These are phyloP conservation scores for Aspergillus avenaceus DNA, from an alignment of 495 filamentous ascomycete genomes.

Conservation along the genomic window DNA sequence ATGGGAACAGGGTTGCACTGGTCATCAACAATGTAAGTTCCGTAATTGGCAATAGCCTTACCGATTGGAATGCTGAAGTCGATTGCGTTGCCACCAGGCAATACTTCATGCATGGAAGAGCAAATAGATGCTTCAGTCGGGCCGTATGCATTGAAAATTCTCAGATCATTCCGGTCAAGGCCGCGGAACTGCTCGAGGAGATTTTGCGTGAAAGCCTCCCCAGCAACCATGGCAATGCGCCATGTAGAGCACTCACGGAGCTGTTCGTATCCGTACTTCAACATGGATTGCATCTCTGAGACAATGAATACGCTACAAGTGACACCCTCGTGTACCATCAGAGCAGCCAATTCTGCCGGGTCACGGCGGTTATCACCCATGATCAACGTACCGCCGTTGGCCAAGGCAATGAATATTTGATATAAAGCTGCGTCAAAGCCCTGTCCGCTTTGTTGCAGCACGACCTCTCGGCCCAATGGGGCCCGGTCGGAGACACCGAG, in stretches of 20 bases:
- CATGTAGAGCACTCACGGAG: not conserved
- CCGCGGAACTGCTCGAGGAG: slow-evolving; percentile 9
- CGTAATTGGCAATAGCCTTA: slow-evolving; percentile 29
- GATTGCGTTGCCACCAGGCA: not conserved
- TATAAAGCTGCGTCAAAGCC: slow-evolving; percentile 20
- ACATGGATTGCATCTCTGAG: slow-evolving; percentile 23
- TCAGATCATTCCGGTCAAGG: slow-evolving; percentile 7
- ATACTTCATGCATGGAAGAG: slow-evolving; percentile 7
- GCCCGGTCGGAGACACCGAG: slow-evolving; percentile 12
- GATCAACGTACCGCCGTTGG: slow-evolving; percentile 22
- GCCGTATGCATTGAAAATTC: slow-evolving; percentile 23
- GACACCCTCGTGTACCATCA: slow-evolving; percentile 20
- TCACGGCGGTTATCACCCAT: slow-evolving; percentile 13
- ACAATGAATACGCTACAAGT: slow-evolving; percentile 27
- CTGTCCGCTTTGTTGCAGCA: slow-evolving; percentile 28
- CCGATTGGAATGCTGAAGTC: slow-evolving; percentile 15
- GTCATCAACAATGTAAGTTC: slow-evolving; percentile 41
- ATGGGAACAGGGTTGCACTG: slow-evolving; percentile 35
- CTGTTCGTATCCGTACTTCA: slow-evolving; percentile 18
- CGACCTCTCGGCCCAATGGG: slow-evolving; percentile 1
- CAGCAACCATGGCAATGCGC: slow-evolving; percentile 6
- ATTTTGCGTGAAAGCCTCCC: slow-evolving; percentile 1
- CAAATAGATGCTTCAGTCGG: slow-evolving; percentile 21
- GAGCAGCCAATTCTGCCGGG: slow-evolving; percentile 15
- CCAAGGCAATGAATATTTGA: slow-evolving; percentile 20